Base-by-base conservation (phyloP, 345 rosid species). In the Raphanus raphanistrum region DNA sequence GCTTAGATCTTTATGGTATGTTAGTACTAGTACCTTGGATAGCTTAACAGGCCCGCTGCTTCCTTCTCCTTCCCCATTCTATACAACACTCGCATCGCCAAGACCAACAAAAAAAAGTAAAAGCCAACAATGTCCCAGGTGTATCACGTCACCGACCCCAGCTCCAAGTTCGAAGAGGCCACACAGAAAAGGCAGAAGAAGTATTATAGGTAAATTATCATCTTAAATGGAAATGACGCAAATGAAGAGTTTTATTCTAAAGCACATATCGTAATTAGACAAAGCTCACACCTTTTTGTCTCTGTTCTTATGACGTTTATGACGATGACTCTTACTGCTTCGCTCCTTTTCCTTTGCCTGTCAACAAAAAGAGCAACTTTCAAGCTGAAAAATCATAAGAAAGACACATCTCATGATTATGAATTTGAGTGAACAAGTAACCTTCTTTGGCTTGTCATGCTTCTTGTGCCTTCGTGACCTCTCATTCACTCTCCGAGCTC, bases 111-210 rank as follows among this genome's bases (percentile, higher is more conserved):
- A 66, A 78, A 72, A 76, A 66, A 45, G 41, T n/a, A 41, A 26
- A 55, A 21, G 89, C 63, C 80, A 85, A 88, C 70, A 82, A 87
- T 33, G 31, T 80, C 73, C 75, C 95, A 90, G 78, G 85, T 79
- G 70, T 81, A 88, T 74, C 86, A 87, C 82, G 97, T 84, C 92
- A 87, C 79, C 84, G 86, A 82, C 85, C 92, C 88, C 96, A 90
- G 99, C 99, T 95, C 99, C 96, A 91, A 90, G 84, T 88, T 85
- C 91, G 68, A 86, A 91, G 97, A 90, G 97, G 94, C 96, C 98
- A 89, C 70, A 83, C 68, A 84, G 85, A 84, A 84, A 71, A 87
- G 90, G 90, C 89, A 91, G 84, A 90, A 79, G 70, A 82, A 82
- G 82, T 81, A 91, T 63, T 78, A 85, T 91, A 83, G 85, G 96